Conservation (phyloP, 1,139 yeast genomes). For the Schizosaccharomyces versatilis region DNA sequence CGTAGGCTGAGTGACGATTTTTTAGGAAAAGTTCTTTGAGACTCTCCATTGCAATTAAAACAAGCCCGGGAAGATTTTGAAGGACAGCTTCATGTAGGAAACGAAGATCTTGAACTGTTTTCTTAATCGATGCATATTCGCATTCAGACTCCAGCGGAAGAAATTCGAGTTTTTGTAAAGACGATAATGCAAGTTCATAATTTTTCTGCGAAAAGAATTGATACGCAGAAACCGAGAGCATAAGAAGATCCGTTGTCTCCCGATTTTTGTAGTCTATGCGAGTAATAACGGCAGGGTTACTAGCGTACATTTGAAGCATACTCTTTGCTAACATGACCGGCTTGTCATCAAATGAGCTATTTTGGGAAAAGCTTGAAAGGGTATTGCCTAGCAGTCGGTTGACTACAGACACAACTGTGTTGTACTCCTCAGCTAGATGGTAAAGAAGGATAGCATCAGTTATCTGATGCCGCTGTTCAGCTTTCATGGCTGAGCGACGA, state of each 20-base stretch:
- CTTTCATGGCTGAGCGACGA: slow-evolving; percentile 64
- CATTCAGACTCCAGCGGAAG: slow-evolving; percentile 32
- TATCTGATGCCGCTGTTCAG: slow-evolving; percentile 79
- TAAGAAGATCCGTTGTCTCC: not conserved
- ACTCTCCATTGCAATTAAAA: slow-evolving; percentile 65
- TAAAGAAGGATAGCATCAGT: slow-evolving; percentile 70
- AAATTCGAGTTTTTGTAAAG: slow-evolving; percentile 36
- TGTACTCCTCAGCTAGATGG: slow-evolving; percentile 73
- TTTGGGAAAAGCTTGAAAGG: slow-evolving; percentile 20
- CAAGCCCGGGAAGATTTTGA: slow-evolving; percentile 56
- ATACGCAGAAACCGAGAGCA: not conserved
- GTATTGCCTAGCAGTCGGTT: slow-evolving; percentile 65
- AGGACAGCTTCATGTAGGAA: slow-evolving; percentile 48
- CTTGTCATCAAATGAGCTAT: slow-evolving; percentile 11
- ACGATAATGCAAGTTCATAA: slow-evolving; percentile 1
- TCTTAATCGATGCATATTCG: slow-evolving; percentile 25
- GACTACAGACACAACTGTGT: slow-evolving; percentile 56
- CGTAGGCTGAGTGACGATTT: slow-evolving; percentile 22
- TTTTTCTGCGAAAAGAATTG: not conserved
- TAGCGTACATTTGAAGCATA: slow-evolving; percentile 20
- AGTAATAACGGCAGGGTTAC: slow-evolving; percentile 19
- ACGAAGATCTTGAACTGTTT: slow-evolving; percentile 35
- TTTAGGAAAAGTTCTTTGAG: slow-evolving; percentile 38
- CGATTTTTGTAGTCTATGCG: slow-evolving; percentile 17
- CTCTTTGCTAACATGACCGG: slow-evolving; percentile 24